Conservation (phyloP, 345 rosid species). For the Populus pruinosa region DNA sequence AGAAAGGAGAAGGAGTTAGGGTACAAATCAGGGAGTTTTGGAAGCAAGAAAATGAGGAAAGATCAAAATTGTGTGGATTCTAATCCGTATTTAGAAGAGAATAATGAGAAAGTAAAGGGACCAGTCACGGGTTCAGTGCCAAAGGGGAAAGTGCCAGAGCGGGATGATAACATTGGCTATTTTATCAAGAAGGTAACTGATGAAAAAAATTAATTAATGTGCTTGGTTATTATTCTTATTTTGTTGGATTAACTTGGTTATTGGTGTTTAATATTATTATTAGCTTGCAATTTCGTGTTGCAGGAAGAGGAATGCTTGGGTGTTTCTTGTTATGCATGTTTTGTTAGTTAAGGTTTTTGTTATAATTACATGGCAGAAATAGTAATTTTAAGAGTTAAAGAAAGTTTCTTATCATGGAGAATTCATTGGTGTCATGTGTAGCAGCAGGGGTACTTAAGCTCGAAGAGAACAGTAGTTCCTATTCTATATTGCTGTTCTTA, state of each 20-base stretch:
- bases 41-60: constrained; percentile 74
- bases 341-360: neutral
- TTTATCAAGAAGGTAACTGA: constrained; percentile 73
- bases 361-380: neutral
- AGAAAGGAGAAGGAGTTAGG: constrained; percentile 64
- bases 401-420: neutral
- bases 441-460: neutral
- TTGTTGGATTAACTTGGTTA: neutral
- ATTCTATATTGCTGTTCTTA: neutral
- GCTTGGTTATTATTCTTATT: neutral
- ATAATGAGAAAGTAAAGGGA: constrained; percentile 20
- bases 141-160: constrained; percentile 35
- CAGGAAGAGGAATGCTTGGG: neutral
- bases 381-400: neutral
- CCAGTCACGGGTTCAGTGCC: neutral
- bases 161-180: constrained; percentile 70
- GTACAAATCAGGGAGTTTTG: constrained; percentile 55
- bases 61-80: constrained; percentile 45
- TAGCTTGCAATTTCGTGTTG: neutral
- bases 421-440: neutral
- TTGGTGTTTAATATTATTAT: neutral
- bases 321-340: neutral
- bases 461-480: neutral
- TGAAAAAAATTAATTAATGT: neutral
- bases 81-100: constrained; percentile 53